Conservation (phyloP, 805 yeast species). For the Metschnikowia shivogae region DNA sequence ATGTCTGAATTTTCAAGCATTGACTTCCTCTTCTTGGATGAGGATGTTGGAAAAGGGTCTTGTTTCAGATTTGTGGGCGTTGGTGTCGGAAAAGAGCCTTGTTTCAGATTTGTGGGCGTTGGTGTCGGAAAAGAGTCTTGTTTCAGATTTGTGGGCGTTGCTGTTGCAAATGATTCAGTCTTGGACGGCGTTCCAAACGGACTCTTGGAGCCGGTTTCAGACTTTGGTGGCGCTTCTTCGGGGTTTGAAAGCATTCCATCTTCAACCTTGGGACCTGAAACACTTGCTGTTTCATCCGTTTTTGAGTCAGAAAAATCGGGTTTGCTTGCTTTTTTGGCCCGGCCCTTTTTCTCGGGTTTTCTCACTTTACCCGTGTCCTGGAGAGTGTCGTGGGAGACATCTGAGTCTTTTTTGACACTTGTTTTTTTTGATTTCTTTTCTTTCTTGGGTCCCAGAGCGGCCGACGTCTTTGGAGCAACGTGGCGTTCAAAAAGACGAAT, state of each 20-base stretch:
- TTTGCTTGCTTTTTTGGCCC: not conserved
- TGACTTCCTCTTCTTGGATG: conserved; percentile 11
- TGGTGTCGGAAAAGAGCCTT: not conserved
- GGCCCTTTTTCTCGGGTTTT: conserved; percentile 4
- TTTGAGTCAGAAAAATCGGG: not conserved
- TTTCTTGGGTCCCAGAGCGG: not conserved
- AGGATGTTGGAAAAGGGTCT: not conserved
- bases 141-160: not conserved
- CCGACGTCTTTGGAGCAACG: not conserved
- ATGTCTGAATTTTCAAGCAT: conserved; percentile 12
- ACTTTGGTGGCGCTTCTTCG: no score
- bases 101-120: not conserved
- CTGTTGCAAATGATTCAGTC: not conserved
- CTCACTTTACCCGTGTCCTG: not conserved
- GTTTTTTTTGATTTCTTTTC: not conserved
- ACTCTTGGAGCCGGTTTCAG: no score
- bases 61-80: not conserved
- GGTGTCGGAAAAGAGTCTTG: not conserved
- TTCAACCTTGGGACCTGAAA: no score
- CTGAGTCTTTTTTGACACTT: no score
- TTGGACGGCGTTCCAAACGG: not conserved
- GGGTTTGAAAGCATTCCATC: no score
- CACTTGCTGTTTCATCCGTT: no score
- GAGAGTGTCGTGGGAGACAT: no score
- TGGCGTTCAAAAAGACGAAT: conserved; percentile 6